Evolutionary conservation across 371 early-diverging fungal genomes (phyloP).

Genomic region (Mortierella sp.): DNA sequence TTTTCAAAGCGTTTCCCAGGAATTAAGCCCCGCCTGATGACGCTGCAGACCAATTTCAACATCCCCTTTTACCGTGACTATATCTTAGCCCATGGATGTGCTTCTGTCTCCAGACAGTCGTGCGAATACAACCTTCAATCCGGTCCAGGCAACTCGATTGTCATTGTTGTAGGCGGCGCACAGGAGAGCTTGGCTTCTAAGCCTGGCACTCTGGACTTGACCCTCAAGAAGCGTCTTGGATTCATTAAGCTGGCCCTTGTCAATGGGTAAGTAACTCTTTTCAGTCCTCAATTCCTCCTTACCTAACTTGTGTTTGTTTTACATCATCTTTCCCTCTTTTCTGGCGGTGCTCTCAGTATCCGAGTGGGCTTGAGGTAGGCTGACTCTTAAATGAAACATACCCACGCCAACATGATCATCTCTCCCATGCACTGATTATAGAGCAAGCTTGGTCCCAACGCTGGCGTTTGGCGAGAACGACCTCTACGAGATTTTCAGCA

Average conservation of each 20-base stretch:
- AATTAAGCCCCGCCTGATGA: constrained; percentile 71
- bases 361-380: not conserved
- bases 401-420: not conserved
- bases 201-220: constrained; percentile 76
- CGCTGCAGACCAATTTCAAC: constrained; percentile 72
- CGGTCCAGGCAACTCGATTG: constrained; percentile 85
- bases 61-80: constrained; percentile 85
- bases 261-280: constrained; percentile 62
- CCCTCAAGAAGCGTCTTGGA: constrained; percentile 80
- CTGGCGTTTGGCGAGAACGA: constrained; percentile 91
- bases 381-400: not conserved
- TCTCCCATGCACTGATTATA: not conserved
- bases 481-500: constrained; percentile 76
- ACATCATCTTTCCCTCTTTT: not conserved
- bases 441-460: constrained; percentile 79
- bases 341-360: not conserved
- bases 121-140: constrained; percentile 80
- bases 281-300: not conserved
- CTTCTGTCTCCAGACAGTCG: constrained; percentile 82
- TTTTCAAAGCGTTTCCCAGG: constrained; percentile 80
- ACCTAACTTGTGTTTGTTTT: not conserved
- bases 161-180: constrained; percentile 87
- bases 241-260: constrained; percentile 88
- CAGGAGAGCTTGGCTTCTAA: constrained; percentile 79
- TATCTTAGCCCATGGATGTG: constrained; percentile 77